Percentiles rank a stretch among this genome's conserved stretches.
Conservation (phyloP, 257 asterid species). For the Nicotiana sylvestris region DNA sequence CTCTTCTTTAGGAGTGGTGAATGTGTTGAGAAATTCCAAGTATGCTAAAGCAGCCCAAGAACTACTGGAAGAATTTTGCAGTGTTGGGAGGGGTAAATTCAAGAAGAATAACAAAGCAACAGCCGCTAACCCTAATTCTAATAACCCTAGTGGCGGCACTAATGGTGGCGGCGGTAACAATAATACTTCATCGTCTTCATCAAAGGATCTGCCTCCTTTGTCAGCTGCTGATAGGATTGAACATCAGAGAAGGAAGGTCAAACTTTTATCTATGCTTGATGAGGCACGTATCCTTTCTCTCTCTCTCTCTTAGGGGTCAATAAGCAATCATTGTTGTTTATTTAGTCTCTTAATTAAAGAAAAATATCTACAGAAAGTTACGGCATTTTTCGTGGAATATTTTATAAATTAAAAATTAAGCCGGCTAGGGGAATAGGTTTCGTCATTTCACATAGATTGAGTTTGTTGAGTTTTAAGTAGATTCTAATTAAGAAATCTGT, state of each 20-base stretch:
- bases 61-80: conserved; percentile 84
- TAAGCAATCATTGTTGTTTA: conserved; percentile 43
- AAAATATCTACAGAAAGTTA: conserved; percentile 21
- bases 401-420: conserved; percentile 18
- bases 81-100: conserved; percentile 80
- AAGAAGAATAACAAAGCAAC: conserved; percentile 44
- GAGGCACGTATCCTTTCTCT: conserved; percentile 63
- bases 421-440: conserved; percentile 45
- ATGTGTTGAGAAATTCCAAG: conserved; percentile 56
- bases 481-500: conserved; percentile 11
- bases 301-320: conserved; percentile 16
- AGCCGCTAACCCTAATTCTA: conserved; percentile 44
- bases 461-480: conserved; percentile 23
- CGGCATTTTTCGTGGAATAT: conserved; percentile 31
- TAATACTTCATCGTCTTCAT: conserved; percentile 42
- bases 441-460: conserved; percentile 22
- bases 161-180: conserved; percentile 27
- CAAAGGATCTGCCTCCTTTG: conserved; percentile 55
- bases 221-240: conserved; percentile 86
- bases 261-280: conserved; percentile 93
- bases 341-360: conserved; percentile 32
- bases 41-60: conserved; percentile 86
- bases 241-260: conserved; percentile 96
- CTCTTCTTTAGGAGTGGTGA: conserved; percentile 47
- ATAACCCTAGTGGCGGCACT: conserved; percentile 4